Percentiles rank a stretch among this genome's conserved stretches.
These are phyloP conservation scores for Teunomyces gatunensis DNA, from an alignment of 805 yeast genomes.

Conservation along the genomic window DNA sequence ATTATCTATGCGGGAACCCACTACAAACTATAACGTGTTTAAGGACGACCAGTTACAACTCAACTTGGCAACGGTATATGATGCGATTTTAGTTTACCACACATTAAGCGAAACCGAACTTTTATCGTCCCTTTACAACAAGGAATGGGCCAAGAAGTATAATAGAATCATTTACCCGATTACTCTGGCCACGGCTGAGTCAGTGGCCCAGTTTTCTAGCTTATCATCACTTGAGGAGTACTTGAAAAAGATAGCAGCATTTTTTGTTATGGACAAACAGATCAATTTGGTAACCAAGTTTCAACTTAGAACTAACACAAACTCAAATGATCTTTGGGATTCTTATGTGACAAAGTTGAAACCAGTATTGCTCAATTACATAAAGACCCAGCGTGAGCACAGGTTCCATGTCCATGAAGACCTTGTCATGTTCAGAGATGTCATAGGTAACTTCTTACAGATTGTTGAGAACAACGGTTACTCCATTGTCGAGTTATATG, in stretches of 20 bases:
- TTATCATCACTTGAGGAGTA: conserved; percentile 48
- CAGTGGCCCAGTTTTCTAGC: conserved; percentile 26
- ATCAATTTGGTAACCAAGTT: conserved; percentile 62
- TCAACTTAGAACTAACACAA: conserved; percentile 59
- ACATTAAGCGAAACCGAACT: conserved; percentile 65
- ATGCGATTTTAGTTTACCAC: conserved; percentile 77
- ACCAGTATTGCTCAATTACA: conserved; percentile 53
- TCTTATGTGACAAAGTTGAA: conserved; percentile 56
- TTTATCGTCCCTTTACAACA: conserved; percentile 60
- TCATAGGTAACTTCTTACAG: conserved; percentile 69
- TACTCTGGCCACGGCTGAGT: conserved; percentile 30
- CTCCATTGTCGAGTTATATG: conserved; percentile 57
- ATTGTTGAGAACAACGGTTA: conserved; percentile 73
- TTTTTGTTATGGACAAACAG: conserved; percentile 71
- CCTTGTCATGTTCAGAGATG: conserved; percentile 54
- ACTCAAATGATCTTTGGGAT: conserved; percentile 74
- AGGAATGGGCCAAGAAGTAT: conserved; percentile 69
- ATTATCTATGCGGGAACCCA: conserved; percentile 63
- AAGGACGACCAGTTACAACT: conserved; percentile 41
- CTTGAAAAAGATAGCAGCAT: conserved; percentile 65
- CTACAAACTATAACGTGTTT: conserved; percentile 47
- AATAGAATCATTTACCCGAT: conserved; percentile 69
- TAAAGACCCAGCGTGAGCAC: conserved; percentile 28
- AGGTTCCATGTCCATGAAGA: conserved; percentile 34
- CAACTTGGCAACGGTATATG: conserved; percentile 72